Evolutionary conservation across 345 rosid species (phyloP).

Genomic region (Geranium rotundifolium): DNA sequence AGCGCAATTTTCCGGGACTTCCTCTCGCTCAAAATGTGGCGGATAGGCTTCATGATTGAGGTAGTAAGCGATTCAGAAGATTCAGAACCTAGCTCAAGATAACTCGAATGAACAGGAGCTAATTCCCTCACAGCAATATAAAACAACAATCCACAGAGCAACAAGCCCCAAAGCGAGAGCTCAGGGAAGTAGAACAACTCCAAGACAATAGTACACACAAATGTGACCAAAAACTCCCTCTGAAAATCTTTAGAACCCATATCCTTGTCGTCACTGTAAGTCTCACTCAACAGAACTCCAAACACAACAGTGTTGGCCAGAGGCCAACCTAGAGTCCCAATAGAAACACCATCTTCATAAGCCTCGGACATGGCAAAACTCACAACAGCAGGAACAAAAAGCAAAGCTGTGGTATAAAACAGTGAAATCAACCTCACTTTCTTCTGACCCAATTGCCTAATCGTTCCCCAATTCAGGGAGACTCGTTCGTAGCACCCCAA

Average conservation of each 20-base stretch:
- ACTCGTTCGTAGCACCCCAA: constrained; percentile 76
- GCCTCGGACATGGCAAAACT: constrained; percentile 40
- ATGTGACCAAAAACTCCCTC: constrained; percentile 63
- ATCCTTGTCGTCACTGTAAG: constrained; percentile 51
- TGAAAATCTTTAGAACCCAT: constrained; percentile 46
- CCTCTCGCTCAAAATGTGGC: constrained; percentile 84
- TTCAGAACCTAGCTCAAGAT: constrained; percentile 51
- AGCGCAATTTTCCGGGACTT: constrained; percentile 89
- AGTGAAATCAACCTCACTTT: constrained; percentile 56
- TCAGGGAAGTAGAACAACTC: constrained; percentile 77
- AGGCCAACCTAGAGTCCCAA: constrained; percentile 75
- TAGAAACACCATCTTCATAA: constrained; percentile 36
- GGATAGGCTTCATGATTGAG: constrained; percentile 59
- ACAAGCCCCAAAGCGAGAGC: constrained; percentile 74
- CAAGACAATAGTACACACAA: constrained; percentile 56
- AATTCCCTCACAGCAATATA: constrained; percentile 62
- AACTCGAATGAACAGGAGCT: constrained; percentile 38
- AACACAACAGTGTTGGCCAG: constrained; percentile 77
- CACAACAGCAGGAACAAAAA: constrained; percentile 64
- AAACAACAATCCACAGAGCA: constrained; percentile 59
- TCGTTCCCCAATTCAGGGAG: constrained; percentile 53
- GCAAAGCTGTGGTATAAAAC: constrained; percentile 50
- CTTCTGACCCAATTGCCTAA: constrained; percentile 54
- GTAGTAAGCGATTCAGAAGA: constrained; percentile 44
- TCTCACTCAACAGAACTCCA: constrained; percentile 78